Evolutionary conservation across 1,284 basidiomycete species (phyloP).

Genomic region (Cutaneotrichosporon mucoides): DNA sequence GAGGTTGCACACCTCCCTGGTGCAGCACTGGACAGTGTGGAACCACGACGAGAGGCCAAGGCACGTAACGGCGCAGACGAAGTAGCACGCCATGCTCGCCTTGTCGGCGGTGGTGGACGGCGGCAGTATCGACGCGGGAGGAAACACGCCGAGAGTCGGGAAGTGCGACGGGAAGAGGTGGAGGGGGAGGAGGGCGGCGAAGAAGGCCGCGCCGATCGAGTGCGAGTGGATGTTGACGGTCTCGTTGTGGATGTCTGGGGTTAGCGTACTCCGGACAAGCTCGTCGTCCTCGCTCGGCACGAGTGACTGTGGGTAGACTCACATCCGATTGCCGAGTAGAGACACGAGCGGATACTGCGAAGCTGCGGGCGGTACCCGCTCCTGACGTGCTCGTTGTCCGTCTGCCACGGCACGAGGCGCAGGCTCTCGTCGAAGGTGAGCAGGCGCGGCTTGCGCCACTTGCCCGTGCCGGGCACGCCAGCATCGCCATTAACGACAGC

Average conservation of each 20-base stretch:
- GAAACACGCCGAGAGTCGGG: constrained; percentile 25
- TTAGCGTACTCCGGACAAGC: not conserved
- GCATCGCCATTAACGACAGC: too few species aligned
- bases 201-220: constrained; percentile 68
- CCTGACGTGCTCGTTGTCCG: constrained; percentile 70
- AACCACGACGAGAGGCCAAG: constrained; percentile 69
- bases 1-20: constrained; percentile 55
- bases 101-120: constrained; percentile 58
- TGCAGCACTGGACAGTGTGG: constrained; percentile 70
- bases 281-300: too few species aligned
- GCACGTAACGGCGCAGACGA: constrained; percentile 69
- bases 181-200: constrained; percentile 57
- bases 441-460: constrained; percentile 11
- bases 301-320: constrained; percentile 40
- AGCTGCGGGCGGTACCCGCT: constrained; percentile 70
- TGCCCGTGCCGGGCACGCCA: not conserved
- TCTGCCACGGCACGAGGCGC: constrained; percentile 43
- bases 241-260: constrained; percentile 74
- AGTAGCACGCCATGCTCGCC: constrained; percentile 63
- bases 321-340: constrained; percentile 69
- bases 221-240: constrained; percentile 90
- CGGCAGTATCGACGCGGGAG: constrained; percentile 15
- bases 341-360: constrained; percentile 61
- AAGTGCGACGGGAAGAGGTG: constrained; percentile 55
- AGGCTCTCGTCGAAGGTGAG: constrained; percentile 37